Conservation (phyloP, 2,329 filamentous ascomycete genomes). For the Sporothrix luriei region DNA sequence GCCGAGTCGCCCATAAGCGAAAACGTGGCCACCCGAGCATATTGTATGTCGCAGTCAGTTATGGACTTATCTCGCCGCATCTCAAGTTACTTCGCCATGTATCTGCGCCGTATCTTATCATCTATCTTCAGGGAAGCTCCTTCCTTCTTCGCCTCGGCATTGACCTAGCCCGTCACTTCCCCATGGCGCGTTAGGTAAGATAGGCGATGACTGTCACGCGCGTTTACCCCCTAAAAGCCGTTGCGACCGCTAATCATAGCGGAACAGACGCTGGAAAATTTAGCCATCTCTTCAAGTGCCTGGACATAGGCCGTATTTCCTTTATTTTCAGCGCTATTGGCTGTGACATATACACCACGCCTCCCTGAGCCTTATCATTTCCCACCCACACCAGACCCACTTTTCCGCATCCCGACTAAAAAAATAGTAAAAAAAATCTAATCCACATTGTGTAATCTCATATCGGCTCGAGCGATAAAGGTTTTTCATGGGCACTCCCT, state of each 20-base stretch:
- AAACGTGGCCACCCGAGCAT: slow-evolving; percentile 8
- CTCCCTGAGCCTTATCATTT: slow-evolving; percentile 34
- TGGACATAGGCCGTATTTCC: slow-evolving; percentile 22
- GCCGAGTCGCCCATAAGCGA: neutral
- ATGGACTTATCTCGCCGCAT: neutral
- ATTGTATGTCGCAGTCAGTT: neutral
- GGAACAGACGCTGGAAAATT: slow-evolving; percentile 9
- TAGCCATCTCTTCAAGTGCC: slow-evolving; percentile 5
- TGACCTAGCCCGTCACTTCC: too few relatives aligned
- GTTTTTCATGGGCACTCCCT: slow-evolving; percentile 35
- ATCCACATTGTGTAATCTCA: slow-evolving; percentile 37
- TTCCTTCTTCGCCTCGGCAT: neutral
- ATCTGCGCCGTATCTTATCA: neutral
- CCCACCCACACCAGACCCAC: slow-evolving; percentile 29
- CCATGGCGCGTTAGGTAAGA: neutral
- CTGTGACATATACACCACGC: slow-evolving; percentile 24
- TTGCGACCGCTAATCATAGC: slow-evolving; percentile 9
- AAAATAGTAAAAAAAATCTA: slow-evolving; percentile 31
- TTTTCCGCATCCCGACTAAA: slow-evolving; percentile 34
- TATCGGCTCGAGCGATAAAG: slow-evolving; percentile 37
- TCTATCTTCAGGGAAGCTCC: slow-evolving; percentile 7
- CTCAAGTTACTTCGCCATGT: neutral
- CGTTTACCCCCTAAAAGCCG: neutral
- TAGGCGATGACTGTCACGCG: slow-evolving; percentile 4
- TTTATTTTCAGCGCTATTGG: slow-evolving; percentile 24